A percentile compares a stretch with the other conserved stretches of the same genome.
Conservation (phyloP, 2,329 filamentous ascomycete species). For the Graphilbum fragrans region DNA sequence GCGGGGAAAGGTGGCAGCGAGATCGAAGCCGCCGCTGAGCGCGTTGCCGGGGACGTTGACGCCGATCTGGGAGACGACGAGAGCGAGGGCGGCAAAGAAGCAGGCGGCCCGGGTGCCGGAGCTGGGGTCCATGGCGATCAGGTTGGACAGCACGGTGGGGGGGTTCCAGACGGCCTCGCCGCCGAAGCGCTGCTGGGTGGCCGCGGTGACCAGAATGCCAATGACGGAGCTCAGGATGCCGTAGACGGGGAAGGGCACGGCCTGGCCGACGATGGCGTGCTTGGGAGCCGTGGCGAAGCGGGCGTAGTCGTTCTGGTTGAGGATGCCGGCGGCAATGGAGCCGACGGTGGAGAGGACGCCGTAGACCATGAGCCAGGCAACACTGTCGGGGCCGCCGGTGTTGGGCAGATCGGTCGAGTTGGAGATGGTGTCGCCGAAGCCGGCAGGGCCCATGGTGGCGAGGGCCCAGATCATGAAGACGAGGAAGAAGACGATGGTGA, state of each 20-base stretch:
- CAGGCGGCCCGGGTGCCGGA: slow-evolving; percentile 24
- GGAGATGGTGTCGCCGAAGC: background rate
- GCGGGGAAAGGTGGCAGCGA: slow-evolving; percentile 35
- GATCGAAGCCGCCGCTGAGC: slow-evolving; percentile 40
- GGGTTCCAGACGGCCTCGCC: slow-evolving; percentile 28
- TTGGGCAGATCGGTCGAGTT: slow-evolving; percentile 9
- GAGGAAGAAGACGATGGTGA: slow-evolving; percentile 17
- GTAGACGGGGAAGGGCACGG: slow-evolving; percentile 22
- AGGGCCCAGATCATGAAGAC: slow-evolving; percentile 21
- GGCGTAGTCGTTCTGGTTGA: slow-evolving; percentile 31
- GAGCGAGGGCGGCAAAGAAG: slow-evolving; percentile 28
- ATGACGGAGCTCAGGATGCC: slow-evolving; percentile 24
- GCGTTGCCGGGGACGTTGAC: slow-evolving; percentile 34
- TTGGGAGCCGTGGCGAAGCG: slow-evolving; percentile 25
- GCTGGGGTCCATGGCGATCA: slow-evolving; percentile 18
- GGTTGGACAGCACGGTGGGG: slow-evolving; percentile 23
- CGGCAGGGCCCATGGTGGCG: background rate
- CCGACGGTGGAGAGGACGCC: slow-evolving; percentile 28
- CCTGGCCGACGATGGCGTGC: slow-evolving; percentile 27
- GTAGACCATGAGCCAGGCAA: slow-evolving; percentile 23
- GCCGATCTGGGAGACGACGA: slow-evolving; percentile 32
- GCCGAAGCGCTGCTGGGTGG: slow-evolving; percentile 17
- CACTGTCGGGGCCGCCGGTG: slow-evolving; percentile 1
- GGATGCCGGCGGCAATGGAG: slow-evolving; percentile 27
- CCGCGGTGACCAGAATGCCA: slow-evolving; percentile 21